Evolutionary conservation across 2,329 filamentous ascomycete species (phyloP).

Genomic region (Cladophialophora immunda): DNA sequence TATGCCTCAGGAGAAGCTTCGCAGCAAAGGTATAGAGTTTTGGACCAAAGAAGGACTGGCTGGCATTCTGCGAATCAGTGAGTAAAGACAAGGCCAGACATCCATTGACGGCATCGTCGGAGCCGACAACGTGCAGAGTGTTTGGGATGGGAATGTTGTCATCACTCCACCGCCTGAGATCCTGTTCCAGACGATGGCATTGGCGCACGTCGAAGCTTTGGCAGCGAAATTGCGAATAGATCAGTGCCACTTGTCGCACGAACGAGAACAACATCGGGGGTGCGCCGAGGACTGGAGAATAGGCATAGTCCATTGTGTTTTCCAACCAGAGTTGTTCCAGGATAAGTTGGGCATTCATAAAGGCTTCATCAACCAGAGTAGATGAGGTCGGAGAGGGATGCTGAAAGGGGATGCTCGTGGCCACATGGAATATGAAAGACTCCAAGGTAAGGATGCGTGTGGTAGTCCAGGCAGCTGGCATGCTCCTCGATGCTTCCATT

Average conservation of each 20-base stretch:
- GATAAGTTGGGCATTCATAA: constrained; percentile 28
- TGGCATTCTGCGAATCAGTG: background rate
- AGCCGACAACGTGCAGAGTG: no score
- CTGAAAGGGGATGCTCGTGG: constrained; percentile 43
- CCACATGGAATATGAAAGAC: constrained; percentile 43
- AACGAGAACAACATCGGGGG: constrained; percentile 39
- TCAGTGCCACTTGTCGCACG: constrained; percentile 31
- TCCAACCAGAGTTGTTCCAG: constrained; percentile 28
- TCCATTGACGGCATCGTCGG: background rate
- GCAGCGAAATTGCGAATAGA: constrained; percentile 13
- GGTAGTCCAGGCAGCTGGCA: constrained; percentile 14
- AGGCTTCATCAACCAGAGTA: constrained; percentile 36
- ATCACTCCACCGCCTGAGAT: constrained; percentile 11
- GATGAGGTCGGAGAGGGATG: background rate
- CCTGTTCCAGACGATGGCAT: constrained; percentile 14
- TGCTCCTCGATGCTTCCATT: background rate
- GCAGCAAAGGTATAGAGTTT: constrained; percentile 19
- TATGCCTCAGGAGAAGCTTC: constrained; percentile 13
- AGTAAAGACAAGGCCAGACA: background rate
- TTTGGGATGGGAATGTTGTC: background rate
- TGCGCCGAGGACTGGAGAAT: constrained; percentile 41
- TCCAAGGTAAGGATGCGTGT: constrained; percentile 40
- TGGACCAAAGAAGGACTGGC: constrained; percentile 1
- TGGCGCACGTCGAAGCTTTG: background rate
- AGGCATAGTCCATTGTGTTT: constrained; percentile 7